phyloP scores from a whole-genome alignment of 495 filamentous ascomycete species.

The Sabuloglossum arenarium region DNA sequence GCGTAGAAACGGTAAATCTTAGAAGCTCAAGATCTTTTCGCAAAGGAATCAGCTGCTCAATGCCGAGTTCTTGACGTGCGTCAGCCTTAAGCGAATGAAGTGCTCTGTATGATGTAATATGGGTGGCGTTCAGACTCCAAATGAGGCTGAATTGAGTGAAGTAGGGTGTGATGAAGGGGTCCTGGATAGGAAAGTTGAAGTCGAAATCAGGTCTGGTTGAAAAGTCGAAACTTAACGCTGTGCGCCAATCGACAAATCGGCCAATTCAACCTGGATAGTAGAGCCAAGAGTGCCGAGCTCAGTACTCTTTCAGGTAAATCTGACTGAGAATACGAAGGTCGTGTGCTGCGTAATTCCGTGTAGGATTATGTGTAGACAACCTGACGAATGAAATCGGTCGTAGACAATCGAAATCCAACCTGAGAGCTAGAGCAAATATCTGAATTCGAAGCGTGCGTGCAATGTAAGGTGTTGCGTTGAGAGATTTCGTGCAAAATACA shows the following conservation, averaged over 20 bases:
- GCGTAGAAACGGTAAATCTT: background rate
- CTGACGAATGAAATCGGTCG: background rate
- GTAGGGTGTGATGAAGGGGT: background rate
- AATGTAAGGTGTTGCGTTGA: background rate
- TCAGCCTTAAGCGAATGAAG: background rate
- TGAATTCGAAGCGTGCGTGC: background rate
- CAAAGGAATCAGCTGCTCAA: background rate
- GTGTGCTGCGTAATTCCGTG: background rate
- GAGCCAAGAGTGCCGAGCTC: background rate
- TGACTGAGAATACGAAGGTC: background rate
- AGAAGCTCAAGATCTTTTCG: background rate
- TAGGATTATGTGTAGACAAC: background rate
- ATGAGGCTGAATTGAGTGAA: background rate
- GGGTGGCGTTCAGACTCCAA: background rate
- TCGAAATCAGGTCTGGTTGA: background rate
- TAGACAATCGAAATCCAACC: background rate
- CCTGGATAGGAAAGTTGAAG: background rate
- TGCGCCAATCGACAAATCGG: background rate
- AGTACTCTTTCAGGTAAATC: background rate
- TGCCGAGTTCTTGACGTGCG: background rate
- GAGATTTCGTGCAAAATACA: background rate
- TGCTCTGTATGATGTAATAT: background rate
- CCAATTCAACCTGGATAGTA: background rate
- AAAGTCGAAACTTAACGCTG: background rate
- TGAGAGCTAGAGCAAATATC: background rate